Base-by-base conservation (phyloP, 2,329 filamentous ascomycete species). In the Reticulascus tulasneorum region DNA sequence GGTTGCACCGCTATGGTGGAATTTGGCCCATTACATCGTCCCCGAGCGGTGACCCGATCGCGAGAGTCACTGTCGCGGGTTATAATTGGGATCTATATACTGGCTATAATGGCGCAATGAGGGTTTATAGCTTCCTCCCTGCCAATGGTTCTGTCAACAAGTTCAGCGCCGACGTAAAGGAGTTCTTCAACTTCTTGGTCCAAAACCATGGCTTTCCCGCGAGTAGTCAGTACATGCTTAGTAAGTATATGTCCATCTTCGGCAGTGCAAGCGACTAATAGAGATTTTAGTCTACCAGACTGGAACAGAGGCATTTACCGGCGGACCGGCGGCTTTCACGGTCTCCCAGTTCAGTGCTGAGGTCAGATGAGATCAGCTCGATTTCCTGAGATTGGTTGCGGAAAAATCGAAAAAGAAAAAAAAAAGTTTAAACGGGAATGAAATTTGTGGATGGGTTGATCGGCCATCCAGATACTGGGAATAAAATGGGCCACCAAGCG, bases 1-100 rank as follows among this genome's bases (percentile, higher is more conserved):
- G 73, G 16, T 58, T 78, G 24, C 75, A 74, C 12, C 70, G 69
- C 30, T 74, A 73, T 3, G 74, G 75, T 9, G 73, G 75, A 16
- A 76, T 81, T 49, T 69, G 66, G 30, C 53, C 58, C 33, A 71
- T 64, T 18, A 44, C 45, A 13, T 23, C 27, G 19, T 37, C 29
- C 7, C 18, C 29, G 5, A 42, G 42, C 9, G 75, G 76, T 33
- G 62, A 59, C 13, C 47, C 70, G 3, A 63, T 78, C 41, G 73
- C 66, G 4, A 73, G 64, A 1, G 61, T 69, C 17, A 73, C 23
- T 26, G 15, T 81, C 21, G 72, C 56, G 12, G 75, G 72, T n/a
- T 51, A 60, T 15, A 57, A 47, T 16, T 81, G 69, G 65, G 66
- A 73, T 29, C 57, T 81, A 26, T 79, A 68, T 54, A 63, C 62